Evolutionary conservation across 495 filamentous ascomycete genomes (phyloP), one percentile per base, ranked within the genome.

Genomic region (Apodospora peruviana): DNA sequence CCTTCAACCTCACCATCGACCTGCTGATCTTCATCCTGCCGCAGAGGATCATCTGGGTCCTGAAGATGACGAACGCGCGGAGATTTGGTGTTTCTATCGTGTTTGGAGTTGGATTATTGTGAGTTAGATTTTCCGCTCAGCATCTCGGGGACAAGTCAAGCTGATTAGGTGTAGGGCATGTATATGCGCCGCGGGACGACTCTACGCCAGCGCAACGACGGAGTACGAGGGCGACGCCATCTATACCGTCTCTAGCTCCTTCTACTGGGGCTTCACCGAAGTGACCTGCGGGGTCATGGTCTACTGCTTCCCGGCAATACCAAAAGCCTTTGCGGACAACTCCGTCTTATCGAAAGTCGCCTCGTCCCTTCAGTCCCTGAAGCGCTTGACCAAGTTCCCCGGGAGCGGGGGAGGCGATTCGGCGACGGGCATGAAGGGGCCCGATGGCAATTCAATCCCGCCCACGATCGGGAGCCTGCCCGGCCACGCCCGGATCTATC

Each of bases 81-180:
- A 66, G 52, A 42, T 27, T 69, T 9, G 61, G 60, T 39, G 51
- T 71, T 3, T 61, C 58, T 0, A 21, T 71, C 20, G 59, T 74
- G 36, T 74, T 74, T 47, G 53, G 55, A 3, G 34, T 72, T 2
- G 70, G 70, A 40, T 52, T 66, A 2, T 43, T 72, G 70, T 74
- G 53, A 52, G 66, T 63, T 12, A 8, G 14, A 3, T 36, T 1
- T 12, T 20, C 24, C 18, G 4, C 14, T 4, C 3, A 14, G 16
- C 17, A 14, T 27, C 20, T 7, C 20, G 4, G 27, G 2, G 17
- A 36, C 10, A 8, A 32, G 5, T 22, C 18, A 9, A 22, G 5
- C 7, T 38, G n/a, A n/a, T n/a, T n/a, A n/a, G n/a, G 17, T 14
- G 38, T 18, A 47, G 44, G 8, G 44, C 32, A 2, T 23, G 17